Conservation (phyloP, 208 protist species). For the Leishmania mexicana region DNA sequence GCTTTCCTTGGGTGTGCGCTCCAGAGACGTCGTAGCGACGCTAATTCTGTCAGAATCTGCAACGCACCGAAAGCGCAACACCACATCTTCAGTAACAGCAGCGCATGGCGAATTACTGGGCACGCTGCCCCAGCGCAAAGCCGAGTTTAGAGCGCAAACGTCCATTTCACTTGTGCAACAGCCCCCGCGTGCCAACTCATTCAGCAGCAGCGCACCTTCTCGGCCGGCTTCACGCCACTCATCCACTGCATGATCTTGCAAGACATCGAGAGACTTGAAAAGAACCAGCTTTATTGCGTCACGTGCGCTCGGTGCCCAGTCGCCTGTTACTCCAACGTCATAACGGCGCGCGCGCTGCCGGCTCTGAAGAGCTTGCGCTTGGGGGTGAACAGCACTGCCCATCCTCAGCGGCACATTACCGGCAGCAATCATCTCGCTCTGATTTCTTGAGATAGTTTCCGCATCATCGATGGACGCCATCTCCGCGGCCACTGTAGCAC, state of each 20-base stretch:
- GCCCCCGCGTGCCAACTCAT: constrained; percentile 11
- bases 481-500: constrained; percentile 13
- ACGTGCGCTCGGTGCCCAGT: constrained; percentile 25
- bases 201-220: constrained; percentile 38
- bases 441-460: background rate
- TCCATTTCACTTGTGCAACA: constrained; percentile 18
- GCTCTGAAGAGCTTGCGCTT: too few species aligned
- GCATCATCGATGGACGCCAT: constrained; percentile 7
- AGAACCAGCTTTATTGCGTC: constrained; percentile 47
- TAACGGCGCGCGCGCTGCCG: background rate
- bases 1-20: background rate
- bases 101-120: background rate
- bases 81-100: background rate
- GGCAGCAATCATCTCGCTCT: background rate
- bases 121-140: background rate
- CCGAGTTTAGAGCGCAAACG: background rate
- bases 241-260: constrained; percentile 28
- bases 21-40: background rate
- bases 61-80: constrained; percentile 4
- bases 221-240: constrained; percentile 29
- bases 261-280: constrained; percentile 26
- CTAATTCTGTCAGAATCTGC: background rate
- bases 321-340: constrained; percentile 37
- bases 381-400: background rate
- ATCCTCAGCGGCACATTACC: background rate